Evolutionary conservation across 2,329 filamentous ascomycete genomes (phyloP).

Genomic region (Penicillium occitanis): DNA sequence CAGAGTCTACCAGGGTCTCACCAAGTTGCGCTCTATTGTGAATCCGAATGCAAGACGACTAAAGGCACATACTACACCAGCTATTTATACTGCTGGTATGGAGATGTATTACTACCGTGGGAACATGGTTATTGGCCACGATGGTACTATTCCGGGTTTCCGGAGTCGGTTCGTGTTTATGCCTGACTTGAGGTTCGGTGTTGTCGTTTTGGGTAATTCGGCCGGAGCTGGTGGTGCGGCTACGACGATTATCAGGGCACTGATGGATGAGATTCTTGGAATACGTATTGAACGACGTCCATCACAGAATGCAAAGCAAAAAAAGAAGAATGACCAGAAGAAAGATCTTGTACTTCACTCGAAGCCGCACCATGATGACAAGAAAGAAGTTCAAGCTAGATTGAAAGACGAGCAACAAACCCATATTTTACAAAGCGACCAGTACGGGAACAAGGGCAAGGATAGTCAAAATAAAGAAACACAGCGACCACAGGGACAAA

Average conservation of each 20-base stretch:
- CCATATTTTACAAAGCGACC: not conserved
- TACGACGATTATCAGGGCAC: not conserved
- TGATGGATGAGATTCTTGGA: constrained; percentile 10
- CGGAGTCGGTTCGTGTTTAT: constrained; percentile 22
- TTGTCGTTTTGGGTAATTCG: constrained; percentile 12
- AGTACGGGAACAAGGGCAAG: not conserved
- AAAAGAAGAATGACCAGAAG: not conserved
- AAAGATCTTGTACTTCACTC: not conserved
- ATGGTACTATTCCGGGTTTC: constrained; percentile 32
- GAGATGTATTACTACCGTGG: constrained; percentile 33
- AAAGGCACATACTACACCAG: constrained; percentile 27
- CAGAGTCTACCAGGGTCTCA: constrained; percentile 14
- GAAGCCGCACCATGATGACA: not conserved
- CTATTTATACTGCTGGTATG: constrained; percentile 29
- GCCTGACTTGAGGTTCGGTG: constrained; percentile 8
- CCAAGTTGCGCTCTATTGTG: constrained; percentile 3
- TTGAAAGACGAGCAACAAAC: not conserved
- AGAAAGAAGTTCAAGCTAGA: not conserved
- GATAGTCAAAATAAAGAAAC: not conserved
- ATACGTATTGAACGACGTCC: not conserved
- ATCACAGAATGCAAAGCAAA: not conserved
- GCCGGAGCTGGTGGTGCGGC: constrained; percentile 6
- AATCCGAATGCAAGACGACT: not conserved
- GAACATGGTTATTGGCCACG: constrained; percentile 31
- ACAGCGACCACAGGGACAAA: not conserved